phyloP scores from a whole-genome alignment of 192 early-diverging fungal genomes.

The Coemansia javaensis region DNA sequence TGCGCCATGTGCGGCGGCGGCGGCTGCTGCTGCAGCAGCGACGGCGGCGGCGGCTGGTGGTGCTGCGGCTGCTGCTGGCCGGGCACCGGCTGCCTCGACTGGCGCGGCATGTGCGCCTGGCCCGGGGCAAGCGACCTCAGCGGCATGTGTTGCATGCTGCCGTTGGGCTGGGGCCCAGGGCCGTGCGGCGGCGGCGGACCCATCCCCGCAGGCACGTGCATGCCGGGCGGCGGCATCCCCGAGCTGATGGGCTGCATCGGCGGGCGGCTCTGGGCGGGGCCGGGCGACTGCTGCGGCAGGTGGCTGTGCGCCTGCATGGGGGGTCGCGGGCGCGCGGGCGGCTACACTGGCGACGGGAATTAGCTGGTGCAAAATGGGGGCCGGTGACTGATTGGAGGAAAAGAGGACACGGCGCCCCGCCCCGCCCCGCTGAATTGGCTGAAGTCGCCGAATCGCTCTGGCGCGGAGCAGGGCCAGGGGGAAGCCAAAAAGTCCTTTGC shows the following conservation, averaged over 20 bases:
- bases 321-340: background rate
- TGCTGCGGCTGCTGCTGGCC: slow-evolving; percentile 16
- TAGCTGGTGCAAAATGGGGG: background rate
- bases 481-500: background rate
- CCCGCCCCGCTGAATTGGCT: too few species aligned
- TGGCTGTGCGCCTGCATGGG: slow-evolving; percentile 48
- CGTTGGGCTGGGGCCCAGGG: slow-evolving; percentile 22
- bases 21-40: slow-evolving; percentile 5
- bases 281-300: slow-evolving; percentile 29
- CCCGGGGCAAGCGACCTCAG: slow-evolving; percentile 11
- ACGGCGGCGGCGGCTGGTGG: slow-evolving; percentile 9
- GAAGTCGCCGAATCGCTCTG: background rate
- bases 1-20: slow-evolving; percentile 2
- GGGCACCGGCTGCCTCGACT: slow-evolving; percentile 19
- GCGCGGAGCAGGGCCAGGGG: too few species aligned
- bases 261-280: slow-evolving; percentile 31
- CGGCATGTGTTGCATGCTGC: slow-evolving; percentile 24
- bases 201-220: slow-evolving; percentile 27
- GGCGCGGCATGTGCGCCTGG: slow-evolving; percentile 24
- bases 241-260: slow-evolving; percentile 26
- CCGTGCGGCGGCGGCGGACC: slow-evolving; percentile 15
- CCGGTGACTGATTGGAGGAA: background rate
- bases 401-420: too few species aligned
- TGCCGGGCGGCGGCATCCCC: slow-evolving; percentile 34
- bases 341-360: background rate